Evolutionary conservation across 148 eudicot genomes (phyloP).

Genomic region (Fagopyrum homotropicum): DNA sequence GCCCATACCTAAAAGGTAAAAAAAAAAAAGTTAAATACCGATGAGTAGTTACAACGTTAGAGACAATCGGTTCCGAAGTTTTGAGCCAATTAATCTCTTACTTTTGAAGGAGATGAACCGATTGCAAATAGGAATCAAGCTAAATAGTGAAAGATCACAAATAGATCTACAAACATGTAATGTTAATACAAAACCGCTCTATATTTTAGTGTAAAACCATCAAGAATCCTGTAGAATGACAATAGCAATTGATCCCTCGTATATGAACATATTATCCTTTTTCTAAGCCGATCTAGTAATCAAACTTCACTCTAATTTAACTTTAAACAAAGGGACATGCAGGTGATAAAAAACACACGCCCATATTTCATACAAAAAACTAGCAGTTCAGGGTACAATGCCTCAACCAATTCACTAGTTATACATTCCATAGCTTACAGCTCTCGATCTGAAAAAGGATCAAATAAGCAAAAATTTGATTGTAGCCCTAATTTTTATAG

Average conservation of each 20-base stretch:
- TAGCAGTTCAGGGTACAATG: background rate
- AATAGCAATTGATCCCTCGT: background rate
- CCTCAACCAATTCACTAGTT: background rate
- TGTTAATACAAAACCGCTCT: background rate
- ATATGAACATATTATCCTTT: background rate
- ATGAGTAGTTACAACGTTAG: background rate
- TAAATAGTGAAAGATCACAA: background rate
- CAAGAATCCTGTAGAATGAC: background rate
- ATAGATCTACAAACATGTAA: background rate
- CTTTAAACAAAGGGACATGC: background rate
- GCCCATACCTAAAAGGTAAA: background rate
- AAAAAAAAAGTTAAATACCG: background rate
- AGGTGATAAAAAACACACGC: background rate
- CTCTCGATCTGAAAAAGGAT: background rate
- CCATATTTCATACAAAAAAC: background rate
- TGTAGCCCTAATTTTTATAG: background rate
- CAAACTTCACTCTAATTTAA: background rate
- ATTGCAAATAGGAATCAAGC: background rate
- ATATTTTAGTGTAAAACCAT: background rate
- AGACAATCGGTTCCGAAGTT: background rate
- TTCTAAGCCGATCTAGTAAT: constrained; percentile 4
- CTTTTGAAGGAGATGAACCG: background rate
- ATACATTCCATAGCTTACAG: background rate
- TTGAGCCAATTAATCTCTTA: background rate
- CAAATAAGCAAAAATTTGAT: background rate